Evolutionary conservation across 371 early-diverging fungal genomes (phyloP), one percentile per base, ranked within the genome.

Genomic region (Thermomucor indicae-seudaticae): DNA sequence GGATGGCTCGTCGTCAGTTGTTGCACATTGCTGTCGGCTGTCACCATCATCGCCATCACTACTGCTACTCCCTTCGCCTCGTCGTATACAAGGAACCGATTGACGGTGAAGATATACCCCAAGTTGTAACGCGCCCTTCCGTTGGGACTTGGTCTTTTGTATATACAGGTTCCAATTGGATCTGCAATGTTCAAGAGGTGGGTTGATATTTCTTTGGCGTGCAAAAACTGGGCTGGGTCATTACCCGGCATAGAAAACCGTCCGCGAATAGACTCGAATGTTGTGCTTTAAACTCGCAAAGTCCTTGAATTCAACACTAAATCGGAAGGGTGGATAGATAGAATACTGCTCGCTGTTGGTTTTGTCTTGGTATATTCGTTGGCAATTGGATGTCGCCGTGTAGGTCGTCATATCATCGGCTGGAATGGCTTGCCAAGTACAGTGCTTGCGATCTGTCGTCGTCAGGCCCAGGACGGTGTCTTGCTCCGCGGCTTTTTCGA

Each of bases 121-220:
- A 0, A 82, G 49, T 24, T 75, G 70, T 6, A 67, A 39, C 1
- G 58, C 40, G 0, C 69, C 76, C 47, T 67, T 68, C 6, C 73
- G 66, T 28, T 56, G 65, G 2, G 72, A 64, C 16, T 58, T 57
- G 5, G 72, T 55, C 31, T 78, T 80, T 57, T 79, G 74, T n/a
- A 82, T 72, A 34, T 78, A 77, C 55, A 79, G 61, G 38, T 78
- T 76, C 82, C 82, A 82, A 39, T 67, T 66, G 12, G 82, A 82
- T 27, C 81, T 80, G 63, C n/a, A n/a, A n/a, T n/a, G n/a, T 39
- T 24, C 20, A 47, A 35, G 17, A 29, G 16, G 25, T 20, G 6
- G n/a, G n/a, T n/a, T n/a, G n/a, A n/a, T n/a, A n/a, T n/a, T n/a
- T n/a, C n/a, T n/a, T n/a, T n/a, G n/a, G n/a, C n/a, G n/a, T n/a